Percentiles rank a stretch among this genome's conserved stretches.
Conservation (phyloP, 805 yeast genomes). For the Candida pseudoglaebosa region DNA sequence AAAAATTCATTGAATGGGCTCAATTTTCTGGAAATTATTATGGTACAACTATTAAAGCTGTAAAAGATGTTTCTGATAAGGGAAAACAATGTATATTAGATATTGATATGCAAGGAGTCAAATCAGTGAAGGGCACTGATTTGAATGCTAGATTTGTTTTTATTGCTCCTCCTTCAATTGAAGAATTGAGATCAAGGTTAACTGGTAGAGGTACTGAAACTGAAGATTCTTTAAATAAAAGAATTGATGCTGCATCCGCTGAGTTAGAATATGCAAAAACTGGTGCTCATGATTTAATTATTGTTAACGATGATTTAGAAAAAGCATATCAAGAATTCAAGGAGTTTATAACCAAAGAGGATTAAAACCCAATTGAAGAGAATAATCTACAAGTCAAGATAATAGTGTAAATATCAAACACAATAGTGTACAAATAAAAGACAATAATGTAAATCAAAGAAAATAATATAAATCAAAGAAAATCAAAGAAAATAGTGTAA, state of each 20-base stretch:
- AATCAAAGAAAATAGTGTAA: no score
- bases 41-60: constrained; percentile 89
- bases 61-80: constrained; percentile 59
- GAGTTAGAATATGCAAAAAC: constrained; percentile 86
- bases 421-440: no score
- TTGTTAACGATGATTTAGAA: constrained; percentile 90
- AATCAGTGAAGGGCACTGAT: constrained; percentile 77
- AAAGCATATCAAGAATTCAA: constrained; percentile 80
- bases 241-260: constrained; percentile 80
- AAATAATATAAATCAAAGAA: no score
- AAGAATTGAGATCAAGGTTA: constrained; percentile 69
- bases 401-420: not conserved
- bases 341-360: constrained; percentile 56
- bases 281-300: constrained; percentile 87
- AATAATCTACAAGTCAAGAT: constrained; percentile 4
- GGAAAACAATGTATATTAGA: constrained; percentile 87
- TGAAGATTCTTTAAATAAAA: constrained; percentile 73
- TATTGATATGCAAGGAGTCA: constrained; percentile 99
- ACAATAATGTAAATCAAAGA: no score
- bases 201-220: constrained; percentile 95
- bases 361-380: constrained; percentile 4
- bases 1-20: constrained; percentile 94
- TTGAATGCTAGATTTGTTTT: constrained; percentile 84
- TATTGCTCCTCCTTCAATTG: constrained; percentile 89
- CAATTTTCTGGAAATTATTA: constrained; percentile 96